Evolutionary conservation across 2,329 filamentous ascomycete genomes (phyloP).

Genomic region (Beauveria sp.): DNA sequence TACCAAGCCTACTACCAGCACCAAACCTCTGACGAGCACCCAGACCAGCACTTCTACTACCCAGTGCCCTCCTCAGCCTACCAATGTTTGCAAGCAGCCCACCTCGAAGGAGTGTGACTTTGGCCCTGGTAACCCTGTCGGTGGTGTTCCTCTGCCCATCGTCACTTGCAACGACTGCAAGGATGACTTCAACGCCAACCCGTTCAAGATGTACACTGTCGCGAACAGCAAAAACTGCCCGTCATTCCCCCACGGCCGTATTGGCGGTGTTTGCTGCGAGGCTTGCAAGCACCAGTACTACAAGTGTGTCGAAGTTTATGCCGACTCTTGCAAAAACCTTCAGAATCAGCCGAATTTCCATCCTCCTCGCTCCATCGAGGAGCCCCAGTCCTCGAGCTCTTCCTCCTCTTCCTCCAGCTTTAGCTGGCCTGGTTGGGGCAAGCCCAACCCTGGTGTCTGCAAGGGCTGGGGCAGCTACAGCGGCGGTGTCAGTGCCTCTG

Average conservation of each 20-base stretch:
- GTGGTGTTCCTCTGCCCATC: slow-evolving; percentile 43
- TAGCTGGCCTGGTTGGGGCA: neutral
- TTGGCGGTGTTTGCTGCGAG: slow-evolving; percentile 38
- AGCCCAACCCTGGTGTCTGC: slow-evolving; percentile 1
- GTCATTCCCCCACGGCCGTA: slow-evolving; percentile 32
- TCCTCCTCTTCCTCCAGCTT: slow-evolving; percentile 7
- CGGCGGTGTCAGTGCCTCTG: slow-evolving; percentile 3
- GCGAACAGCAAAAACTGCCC: slow-evolving; percentile 35
- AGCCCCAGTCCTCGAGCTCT: neutral
- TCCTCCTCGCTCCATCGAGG: slow-evolving; percentile 6
- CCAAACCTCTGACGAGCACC: slow-evolving; percentile 23
- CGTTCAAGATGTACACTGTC: slow-evolving; percentile 46
- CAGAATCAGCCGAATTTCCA: slow-evolving; percentile 20
- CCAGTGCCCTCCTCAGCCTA: slow-evolving; percentile 37
- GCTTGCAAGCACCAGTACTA: slow-evolving; percentile 47
- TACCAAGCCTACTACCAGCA: slow-evolving; percentile 22
- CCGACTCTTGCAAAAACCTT: slow-evolving; percentile 36
- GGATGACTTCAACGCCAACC: slow-evolving; percentile 32
- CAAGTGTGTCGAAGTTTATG: slow-evolving; percentile 41
- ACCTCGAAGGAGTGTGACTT: slow-evolving; percentile 55
- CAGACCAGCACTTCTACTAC: slow-evolving; percentile 19
- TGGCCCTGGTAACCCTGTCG: slow-evolving; percentile 52
- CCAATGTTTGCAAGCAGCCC: slow-evolving; percentile 47
- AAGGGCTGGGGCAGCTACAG: slow-evolving; percentile 11
- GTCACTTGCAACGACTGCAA: slow-evolving; percentile 47